phyloP scores from a whole-genome alignment of 2,329 filamentous ascomycete species.

The Microcyclosporella mali region DNA sequence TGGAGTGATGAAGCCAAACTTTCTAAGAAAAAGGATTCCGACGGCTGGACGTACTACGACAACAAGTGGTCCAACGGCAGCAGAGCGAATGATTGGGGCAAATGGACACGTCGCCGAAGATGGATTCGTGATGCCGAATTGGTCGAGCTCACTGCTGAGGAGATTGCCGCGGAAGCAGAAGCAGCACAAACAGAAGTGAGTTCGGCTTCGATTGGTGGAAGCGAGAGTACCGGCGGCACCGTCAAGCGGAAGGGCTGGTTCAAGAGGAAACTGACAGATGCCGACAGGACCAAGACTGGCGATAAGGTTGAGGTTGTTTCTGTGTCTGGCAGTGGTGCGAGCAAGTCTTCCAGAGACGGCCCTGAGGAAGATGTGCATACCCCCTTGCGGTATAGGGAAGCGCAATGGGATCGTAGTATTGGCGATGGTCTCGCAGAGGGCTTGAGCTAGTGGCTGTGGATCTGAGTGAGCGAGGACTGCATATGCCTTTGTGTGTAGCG shows the following conservation, averaged over 20 bases:
- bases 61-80: slow-evolving; percentile 95
- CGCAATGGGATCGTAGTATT: slow-evolving; percentile 63
- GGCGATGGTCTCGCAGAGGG: slow-evolving; percentile 81
- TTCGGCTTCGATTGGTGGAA: slow-evolving; percentile 13
- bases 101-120: slow-evolving; percentile 87
- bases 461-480: too few relatives aligned
- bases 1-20: slow-evolving; percentile 40
- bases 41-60: slow-evolving; percentile 96
- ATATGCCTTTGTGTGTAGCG: too few relatives aligned
- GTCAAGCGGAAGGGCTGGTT: slow-evolving; percentile 27
- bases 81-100: slow-evolving; percentile 85
- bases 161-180: slow-evolving; percentile 10
- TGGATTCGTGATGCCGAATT: slow-evolving; percentile 97
- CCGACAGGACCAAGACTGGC: slow-evolving; percentile 9
- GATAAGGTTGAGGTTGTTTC: slow-evolving; percentile 22
- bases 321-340: slow-evolving; percentile 19
- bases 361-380: slow-evolving; percentile 43
- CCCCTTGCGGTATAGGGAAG: slow-evolving; percentile 45
- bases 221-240: slow-evolving; percentile 14
- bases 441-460: slow-evolving; percentile 54
- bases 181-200: slow-evolving; percentile 4
- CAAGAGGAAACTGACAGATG: slow-evolving; percentile 14
- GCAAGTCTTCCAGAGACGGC: slow-evolving; percentile 31
- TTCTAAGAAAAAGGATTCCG: slow-evolving; percentile 45
- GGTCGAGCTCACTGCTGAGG: slow-evolving; percentile 56